Conservation (phyloP, 2,329 filamentous ascomycete species). For the Calcarisporium arbuscula region DNA sequence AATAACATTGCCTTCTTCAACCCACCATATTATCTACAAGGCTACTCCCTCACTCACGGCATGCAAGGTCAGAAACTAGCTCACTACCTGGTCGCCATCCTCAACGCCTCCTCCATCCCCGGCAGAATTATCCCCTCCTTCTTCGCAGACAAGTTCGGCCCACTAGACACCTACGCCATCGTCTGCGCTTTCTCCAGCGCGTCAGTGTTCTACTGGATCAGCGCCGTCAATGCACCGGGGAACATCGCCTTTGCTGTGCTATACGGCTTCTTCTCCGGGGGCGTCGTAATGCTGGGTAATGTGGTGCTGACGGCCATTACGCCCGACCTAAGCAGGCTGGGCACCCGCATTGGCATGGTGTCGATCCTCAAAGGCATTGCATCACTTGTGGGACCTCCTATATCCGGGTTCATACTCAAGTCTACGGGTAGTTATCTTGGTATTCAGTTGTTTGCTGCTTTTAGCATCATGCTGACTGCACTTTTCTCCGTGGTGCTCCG, state of each 20-base stretch:
- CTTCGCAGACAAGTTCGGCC: slow-evolving; percentile 34
- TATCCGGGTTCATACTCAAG: slow-evolving; percentile 30
- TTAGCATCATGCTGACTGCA: slow-evolving; percentile 16
- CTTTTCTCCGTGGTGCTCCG: slow-evolving; percentile 12
- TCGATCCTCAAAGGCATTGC: slow-evolving; percentile 28
- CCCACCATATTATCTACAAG: slow-evolving; percentile 39
- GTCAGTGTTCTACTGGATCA: slow-evolving; percentile 33
- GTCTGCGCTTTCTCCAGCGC: slow-evolving; percentile 26
- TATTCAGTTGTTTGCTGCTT: slow-evolving; percentile 17
- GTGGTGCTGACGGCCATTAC: slow-evolving; percentile 36
- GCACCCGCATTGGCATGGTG: slow-evolving; percentile 39
- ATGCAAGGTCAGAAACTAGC: slow-evolving; percentile 25
- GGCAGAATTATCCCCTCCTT: slow-evolving; percentile 42
- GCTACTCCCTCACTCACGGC: slow-evolving; percentile 31
- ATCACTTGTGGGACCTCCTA: slow-evolving; percentile 29
- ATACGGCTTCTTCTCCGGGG: slow-evolving; percentile 41
- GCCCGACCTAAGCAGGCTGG: slow-evolving; percentile 30
- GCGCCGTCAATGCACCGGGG: slow-evolving; percentile 26
- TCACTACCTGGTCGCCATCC: slow-evolving; percentile 41
- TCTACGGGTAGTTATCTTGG: slow-evolving; percentile 14
- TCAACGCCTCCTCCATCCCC: slow-evolving; percentile 43
- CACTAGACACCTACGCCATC: slow-evolving; percentile 33
- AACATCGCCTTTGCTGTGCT: slow-evolving; percentile 35
- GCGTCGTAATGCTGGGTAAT: slow-evolving; percentile 35
- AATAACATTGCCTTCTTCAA: slow-evolving; percentile 29